A percentile compares a stretch with the other conserved stretches of the same genome.
phyloP scores from a whole-genome alignment of 441 rosid genomes.

The Mallotus japonicus region DNA sequence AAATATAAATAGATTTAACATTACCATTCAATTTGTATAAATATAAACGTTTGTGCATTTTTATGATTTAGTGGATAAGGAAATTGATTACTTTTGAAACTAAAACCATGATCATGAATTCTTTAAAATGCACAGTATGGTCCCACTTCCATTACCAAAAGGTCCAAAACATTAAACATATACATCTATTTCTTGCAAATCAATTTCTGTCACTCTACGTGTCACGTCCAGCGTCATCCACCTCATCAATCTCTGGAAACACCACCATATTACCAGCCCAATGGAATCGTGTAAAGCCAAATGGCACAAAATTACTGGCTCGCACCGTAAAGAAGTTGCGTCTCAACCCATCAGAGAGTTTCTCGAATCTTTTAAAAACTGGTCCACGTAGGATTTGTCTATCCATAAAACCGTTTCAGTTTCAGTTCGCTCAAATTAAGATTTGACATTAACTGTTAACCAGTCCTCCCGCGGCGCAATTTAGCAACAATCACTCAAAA shows the following conservation, averaged over 20 bases:
- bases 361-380: not conserved
- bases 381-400: not conserved
- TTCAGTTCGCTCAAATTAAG: too few relatives aligned
- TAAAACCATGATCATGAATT: too few relatives aligned
- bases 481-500: not conserved
- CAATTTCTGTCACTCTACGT: slow-evolving; percentile 4
- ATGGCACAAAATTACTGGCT: not conserved
- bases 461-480: not conserved
- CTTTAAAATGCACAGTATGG: too few relatives aligned
- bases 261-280: not conserved
- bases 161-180: too few relatives aligned
- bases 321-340: not conserved
- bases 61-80: too few relatives aligned
- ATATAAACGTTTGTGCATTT: too few relatives aligned
- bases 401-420: not conserved
- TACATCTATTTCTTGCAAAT: too few relatives aligned
- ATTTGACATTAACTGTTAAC: not conserved
- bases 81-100: too few relatives aligned
- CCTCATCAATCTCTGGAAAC: not conserved
- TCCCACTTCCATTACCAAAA: too few relatives aligned
- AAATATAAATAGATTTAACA: too few relatives aligned
- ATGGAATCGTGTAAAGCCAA: not conserved
- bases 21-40: too few relatives aligned
- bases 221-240: not conserved
- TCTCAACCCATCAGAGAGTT: too few relatives aligned